Percentiles rank a stretch among this genome's conserved stretches.
phyloP scores from a whole-genome alignment of 2,329 filamentous ascomycete species.

The Aureobasidium uvarum region DNA sequence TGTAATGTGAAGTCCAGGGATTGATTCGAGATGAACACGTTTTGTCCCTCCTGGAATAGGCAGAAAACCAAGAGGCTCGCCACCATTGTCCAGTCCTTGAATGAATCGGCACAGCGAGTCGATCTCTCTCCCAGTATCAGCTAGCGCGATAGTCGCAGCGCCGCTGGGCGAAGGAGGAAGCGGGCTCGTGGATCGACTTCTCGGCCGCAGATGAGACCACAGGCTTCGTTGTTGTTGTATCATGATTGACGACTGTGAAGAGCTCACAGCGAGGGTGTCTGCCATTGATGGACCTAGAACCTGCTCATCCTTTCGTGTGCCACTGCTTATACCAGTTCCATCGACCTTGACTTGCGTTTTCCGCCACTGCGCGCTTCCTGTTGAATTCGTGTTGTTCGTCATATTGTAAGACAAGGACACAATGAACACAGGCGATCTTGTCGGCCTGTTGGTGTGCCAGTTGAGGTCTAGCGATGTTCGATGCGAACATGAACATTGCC shows the following conservation, averaged over 20 bases:
- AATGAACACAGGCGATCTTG: background rate
- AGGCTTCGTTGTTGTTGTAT: background rate
- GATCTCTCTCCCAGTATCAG: background rate
- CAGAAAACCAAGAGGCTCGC: background rate
- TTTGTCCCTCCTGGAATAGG: background rate
- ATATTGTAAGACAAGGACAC: background rate
- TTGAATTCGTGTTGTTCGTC: background rate
- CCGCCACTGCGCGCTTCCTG: background rate
- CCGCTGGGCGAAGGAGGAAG: background rate
- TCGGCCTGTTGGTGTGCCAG: background rate
- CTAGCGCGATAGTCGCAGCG: background rate
- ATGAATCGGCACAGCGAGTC: background rate
- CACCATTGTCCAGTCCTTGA: background rate
- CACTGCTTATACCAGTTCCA: background rate
- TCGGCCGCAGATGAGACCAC: background rate
- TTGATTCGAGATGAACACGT: background rate
- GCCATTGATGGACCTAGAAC: background rate
- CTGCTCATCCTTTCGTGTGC: background rate
- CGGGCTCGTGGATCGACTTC: background rate
- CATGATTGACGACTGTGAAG: background rate
- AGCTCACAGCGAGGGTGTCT: background rate
- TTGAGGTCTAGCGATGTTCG: background rate
- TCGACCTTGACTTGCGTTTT: background rate
- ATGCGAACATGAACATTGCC: slow-evolving; percentile 1
- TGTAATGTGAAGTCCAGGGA: background rate